Conservation (phyloP, 1,284 basidiomycete species). For the Puccinia sorghi region DNA sequence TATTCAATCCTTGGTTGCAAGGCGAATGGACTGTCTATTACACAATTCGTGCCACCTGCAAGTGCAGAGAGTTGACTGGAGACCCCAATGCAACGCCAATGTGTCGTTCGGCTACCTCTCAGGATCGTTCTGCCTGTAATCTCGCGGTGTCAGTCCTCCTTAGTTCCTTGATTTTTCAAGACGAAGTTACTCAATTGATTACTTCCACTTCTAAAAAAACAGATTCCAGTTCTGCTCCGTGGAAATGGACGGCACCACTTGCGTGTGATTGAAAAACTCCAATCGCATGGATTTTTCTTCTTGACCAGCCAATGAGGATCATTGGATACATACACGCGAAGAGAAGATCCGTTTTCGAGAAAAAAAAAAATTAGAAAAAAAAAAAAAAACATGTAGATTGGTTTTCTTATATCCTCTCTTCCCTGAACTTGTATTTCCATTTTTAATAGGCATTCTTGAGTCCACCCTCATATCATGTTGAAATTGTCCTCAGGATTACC, state of each 20-base stretch:
- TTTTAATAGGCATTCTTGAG: too few species aligned
- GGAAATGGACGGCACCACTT: neutral
- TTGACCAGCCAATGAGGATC: too few species aligned
- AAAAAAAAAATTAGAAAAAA: neutral
- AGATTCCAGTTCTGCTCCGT: conserved; percentile 21
- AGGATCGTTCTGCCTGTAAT: conserved; percentile 15
- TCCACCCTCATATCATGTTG: too few species aligned
- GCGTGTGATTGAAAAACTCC: neutral
- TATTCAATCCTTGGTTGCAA: neutral
- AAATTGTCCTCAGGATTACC: too few species aligned
- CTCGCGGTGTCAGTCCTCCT: neutral
- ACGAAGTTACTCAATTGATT: too few species aligned
- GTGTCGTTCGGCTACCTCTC: conserved; percentile 13
- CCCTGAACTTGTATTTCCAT: too few species aligned
- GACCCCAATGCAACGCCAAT: neutral
- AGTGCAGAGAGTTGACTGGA: neutral
- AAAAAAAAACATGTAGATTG: too few species aligned
- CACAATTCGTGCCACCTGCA: neutral
- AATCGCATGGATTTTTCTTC: too few species aligned
- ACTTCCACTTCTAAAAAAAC: neutral
- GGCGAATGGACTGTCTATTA: conserved; percentile 12
- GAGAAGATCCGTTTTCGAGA: too few species aligned
- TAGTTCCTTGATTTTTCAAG: neutral
- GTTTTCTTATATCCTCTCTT: too few species aligned
- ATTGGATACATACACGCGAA: too few species aligned